These are phyloP conservation scores for Lepidopterella palustris DNA, from an alignment of 495 filamentous ascomycete genomes.

Conservation along the genomic window DNA sequence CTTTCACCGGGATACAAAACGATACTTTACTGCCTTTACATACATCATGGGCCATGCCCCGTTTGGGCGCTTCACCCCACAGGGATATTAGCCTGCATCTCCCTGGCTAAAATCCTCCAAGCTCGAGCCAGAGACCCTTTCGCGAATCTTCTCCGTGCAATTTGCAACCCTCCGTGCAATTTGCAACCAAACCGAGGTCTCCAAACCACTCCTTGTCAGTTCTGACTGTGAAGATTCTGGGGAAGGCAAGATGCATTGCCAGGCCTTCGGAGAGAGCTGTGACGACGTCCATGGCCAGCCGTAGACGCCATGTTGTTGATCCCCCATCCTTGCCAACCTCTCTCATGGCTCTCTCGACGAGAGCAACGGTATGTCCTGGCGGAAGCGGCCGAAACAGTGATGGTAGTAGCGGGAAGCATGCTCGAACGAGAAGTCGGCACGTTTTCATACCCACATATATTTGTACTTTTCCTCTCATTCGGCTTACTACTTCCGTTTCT, in stretches of 20 bases:
- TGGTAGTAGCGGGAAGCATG: neutral
- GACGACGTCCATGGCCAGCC: neutral
- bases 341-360: slow-evolving; percentile 1
- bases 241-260: neutral
- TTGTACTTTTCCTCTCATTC: too few species aligned
- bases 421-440: neutral
- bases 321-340: slow-evolving; percentile 6
- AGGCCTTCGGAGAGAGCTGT: neutral
- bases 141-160: neutral
- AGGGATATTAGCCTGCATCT: neutral
- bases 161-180: neutral
- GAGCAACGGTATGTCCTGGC: slow-evolving; percentile 18
- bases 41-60: neutral
- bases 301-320: slow-evolving; percentile 4
- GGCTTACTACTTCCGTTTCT: neutral
- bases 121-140: slow-evolving; percentile 2
- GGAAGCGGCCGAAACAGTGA: neutral
- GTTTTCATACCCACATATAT: neutral
- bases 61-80: neutral
- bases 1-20: slow-evolving; percentile 8
- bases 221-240: neutral
- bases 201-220: neutral
- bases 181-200: neutral
- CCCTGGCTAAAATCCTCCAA: neutral
- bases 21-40: slow-evolving; percentile 16